Percentiles rank a stretch among this genome's conserved stretches.
These are phyloP conservation scores for Nitzschia putrida DNA, from an alignment of 108 stramenopile species.

Conservation along the genomic window DNA sequence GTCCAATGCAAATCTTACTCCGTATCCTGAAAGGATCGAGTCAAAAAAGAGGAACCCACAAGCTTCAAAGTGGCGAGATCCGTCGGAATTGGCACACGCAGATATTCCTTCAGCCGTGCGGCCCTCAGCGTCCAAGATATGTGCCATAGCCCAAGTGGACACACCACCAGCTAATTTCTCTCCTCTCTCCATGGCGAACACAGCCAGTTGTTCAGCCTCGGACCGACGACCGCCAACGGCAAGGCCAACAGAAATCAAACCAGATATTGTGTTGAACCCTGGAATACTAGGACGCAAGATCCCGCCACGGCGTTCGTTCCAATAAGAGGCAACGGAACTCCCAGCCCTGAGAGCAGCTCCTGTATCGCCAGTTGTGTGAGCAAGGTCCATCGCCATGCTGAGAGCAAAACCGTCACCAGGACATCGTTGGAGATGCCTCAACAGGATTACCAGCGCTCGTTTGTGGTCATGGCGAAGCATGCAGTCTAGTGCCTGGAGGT, in stretches of 20 bases:
- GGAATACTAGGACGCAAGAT: conserved; percentile 55
- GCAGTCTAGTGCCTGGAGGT: conserved; percentile 62
- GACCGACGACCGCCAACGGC: conserved; percentile 56
- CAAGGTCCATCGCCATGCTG: conserved; percentile 74
- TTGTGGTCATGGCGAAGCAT: conserved; percentile 65
- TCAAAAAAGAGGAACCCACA: conserved; percentile 75
- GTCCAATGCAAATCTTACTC: conserved; percentile 73
- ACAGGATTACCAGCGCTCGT: conserved; percentile 55
- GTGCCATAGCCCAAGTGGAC: conserved; percentile 70
- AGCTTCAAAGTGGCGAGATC: conserved; percentile 56
- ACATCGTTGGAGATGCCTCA: conserved; percentile 59
- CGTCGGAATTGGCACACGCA: conserved; percentile 69
- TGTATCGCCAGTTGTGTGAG: conserved; percentile 67
- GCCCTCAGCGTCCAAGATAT: conserved; percentile 70
- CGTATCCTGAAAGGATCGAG: conserved; percentile 69
- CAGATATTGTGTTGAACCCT: conserved; percentile 62
- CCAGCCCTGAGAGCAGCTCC: conserved; percentile 63
- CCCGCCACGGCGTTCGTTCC: conserved; percentile 72
- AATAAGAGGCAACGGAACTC: conserved; percentile 76
- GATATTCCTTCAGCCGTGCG: conserved; percentile 80
- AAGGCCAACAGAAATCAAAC: conserved; percentile 71
- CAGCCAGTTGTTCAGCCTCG: conserved; percentile 68
- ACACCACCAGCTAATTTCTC: conserved; percentile 55
- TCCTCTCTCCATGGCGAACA: conserved; percentile 52
- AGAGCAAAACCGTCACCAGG: conserved; percentile 82